These are phyloP conservation scores for Glycyrrhiza uralensis DNA, from an alignment of 306 rosid species.

Conservation along the genomic window DNA sequence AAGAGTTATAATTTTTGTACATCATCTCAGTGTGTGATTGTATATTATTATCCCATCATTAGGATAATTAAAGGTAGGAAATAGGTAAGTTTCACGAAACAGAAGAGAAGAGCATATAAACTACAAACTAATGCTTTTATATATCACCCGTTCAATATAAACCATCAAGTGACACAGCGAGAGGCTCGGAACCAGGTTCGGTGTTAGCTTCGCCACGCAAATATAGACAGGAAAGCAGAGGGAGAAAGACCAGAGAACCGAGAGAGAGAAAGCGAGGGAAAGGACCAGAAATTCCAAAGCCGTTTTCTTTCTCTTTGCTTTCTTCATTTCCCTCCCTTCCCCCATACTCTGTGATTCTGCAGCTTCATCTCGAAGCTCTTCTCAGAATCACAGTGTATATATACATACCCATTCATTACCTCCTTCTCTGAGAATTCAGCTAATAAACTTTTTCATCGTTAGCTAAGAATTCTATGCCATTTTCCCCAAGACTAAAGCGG, in stretches of 20 bases:
- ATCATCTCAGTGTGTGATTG: neutral
- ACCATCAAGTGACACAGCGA: conserved; percentile 55
- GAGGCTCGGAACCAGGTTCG: conserved; percentile 87
- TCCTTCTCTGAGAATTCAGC: conserved; percentile 9
- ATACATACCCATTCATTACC: conserved; percentile 22
- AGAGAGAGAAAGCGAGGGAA: conserved; percentile 35
- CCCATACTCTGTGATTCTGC: neutral
- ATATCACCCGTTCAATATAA: conserved; percentile 33
- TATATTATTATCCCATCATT: neutral
- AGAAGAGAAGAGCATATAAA: neutral
- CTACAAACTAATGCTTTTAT: neutral
- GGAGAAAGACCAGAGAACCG: conserved; percentile 1
- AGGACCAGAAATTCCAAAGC: conserved; percentile 9
- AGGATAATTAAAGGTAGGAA: neutral
- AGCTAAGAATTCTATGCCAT: neutral
- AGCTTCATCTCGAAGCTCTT: neutral
- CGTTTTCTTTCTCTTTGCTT: conserved; percentile 26
- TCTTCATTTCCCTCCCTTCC: conserved; percentile 18
- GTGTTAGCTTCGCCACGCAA: conserved; percentile 35
- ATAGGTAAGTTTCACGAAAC: no score
- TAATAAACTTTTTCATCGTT: neutral
- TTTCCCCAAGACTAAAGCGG: neutral
- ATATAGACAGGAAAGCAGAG: conserved; percentile 33
- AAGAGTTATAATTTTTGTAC: neutral
- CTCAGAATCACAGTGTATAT: conserved; percentile 12